phyloP scores from a whole-genome alignment of 2,329 filamentous ascomycete species.

The Penicillium sp. region DNA sequence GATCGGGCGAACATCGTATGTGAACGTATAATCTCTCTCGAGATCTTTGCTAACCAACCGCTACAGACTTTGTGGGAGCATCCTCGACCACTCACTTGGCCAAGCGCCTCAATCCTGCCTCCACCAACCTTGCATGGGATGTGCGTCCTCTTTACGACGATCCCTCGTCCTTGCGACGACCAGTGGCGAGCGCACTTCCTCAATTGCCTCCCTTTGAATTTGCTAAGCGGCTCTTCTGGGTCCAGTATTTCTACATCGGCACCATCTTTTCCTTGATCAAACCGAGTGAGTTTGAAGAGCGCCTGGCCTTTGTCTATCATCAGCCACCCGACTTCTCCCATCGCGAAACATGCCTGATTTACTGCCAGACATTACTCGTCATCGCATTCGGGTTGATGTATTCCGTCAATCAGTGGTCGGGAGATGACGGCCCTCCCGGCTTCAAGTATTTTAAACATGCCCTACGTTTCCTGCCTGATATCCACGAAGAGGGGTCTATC shows the following conservation, averaged over 20 bases:
- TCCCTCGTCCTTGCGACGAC: constrained; percentile 28
- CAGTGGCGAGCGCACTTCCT: constrained; percentile 28
- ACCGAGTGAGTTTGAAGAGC: constrained; percentile 46
- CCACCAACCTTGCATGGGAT: constrained; percentile 35
- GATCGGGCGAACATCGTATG: constrained; percentile 36
- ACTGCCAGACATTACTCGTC: constrained; percentile 52
- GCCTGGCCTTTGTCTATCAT: constrained; percentile 45
- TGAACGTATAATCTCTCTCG: not conserved
- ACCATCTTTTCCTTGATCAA: constrained; percentile 55
- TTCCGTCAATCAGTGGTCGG: constrained; percentile 54
- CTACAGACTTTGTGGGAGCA: constrained; percentile 32
- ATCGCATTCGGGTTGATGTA: constrained; percentile 56
- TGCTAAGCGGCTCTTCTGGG: constrained; percentile 48
- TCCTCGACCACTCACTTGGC: constrained; percentile 36
- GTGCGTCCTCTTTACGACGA: constrained; percentile 35
- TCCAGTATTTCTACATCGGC: constrained; percentile 55
- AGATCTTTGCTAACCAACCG: not conserved
- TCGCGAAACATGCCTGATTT: constrained; percentile 47
- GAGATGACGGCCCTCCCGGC: constrained; percentile 51
- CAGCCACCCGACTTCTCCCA: constrained; percentile 43
- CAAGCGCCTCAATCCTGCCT: constrained; percentile 33
- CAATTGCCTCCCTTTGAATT: constrained; percentile 50
- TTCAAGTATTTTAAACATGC: constrained; percentile 54
- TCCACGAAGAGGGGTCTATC: constrained; percentile 53
- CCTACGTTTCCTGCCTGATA: constrained; percentile 50